phyloP scores from a whole-genome alignment of 176 grass and related monocot genomes.

The Aegilops speltoides region DNA sequence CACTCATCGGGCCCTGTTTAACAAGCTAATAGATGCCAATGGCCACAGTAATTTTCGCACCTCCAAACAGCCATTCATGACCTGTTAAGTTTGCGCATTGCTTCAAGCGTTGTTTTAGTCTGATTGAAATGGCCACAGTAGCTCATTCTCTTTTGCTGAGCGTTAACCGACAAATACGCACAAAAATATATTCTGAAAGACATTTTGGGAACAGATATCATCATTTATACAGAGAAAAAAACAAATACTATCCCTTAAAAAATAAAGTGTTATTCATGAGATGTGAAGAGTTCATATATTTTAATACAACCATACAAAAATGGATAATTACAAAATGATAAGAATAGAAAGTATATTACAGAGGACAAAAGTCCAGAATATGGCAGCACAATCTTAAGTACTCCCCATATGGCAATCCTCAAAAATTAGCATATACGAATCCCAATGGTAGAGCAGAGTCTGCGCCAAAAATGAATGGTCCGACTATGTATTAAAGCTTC shows the following conservation, averaged over 20 bases:
- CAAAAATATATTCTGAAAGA: not conserved
- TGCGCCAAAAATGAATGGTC: conserved; percentile 10
- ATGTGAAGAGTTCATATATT: not conserved
- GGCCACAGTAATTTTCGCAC: too few relatives aligned
- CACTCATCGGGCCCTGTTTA: too few relatives aligned
- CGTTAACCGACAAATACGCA: not conserved
- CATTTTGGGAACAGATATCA: not conserved
- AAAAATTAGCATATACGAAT: conserved; percentile 6
- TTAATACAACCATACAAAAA: not conserved
- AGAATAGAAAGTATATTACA: not conserved
- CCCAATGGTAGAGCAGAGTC: not conserved
- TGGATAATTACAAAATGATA: conserved; percentile 30
- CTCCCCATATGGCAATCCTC: not conserved
- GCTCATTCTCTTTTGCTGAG: not conserved
- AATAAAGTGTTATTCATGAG: not conserved
- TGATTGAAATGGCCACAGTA: not conserved
- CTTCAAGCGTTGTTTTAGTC: not conserved
- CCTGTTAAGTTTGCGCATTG: not conserved
- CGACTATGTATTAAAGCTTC: conserved; percentile 73
- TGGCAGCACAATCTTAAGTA: not conserved
- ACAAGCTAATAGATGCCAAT: too few relatives aligned
- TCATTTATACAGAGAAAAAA: not conserved
- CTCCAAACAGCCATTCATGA: not conserved
- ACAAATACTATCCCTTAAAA: not conserved
- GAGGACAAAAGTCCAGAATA: conserved; percentile 11